Percentiles rank a stretch among this genome's conserved stretches.
These are phyloP conservation scores for Vaccinium myrtillus DNA, from an alignment of 148 eudicot species.

Conservation along the genomic window DNA sequence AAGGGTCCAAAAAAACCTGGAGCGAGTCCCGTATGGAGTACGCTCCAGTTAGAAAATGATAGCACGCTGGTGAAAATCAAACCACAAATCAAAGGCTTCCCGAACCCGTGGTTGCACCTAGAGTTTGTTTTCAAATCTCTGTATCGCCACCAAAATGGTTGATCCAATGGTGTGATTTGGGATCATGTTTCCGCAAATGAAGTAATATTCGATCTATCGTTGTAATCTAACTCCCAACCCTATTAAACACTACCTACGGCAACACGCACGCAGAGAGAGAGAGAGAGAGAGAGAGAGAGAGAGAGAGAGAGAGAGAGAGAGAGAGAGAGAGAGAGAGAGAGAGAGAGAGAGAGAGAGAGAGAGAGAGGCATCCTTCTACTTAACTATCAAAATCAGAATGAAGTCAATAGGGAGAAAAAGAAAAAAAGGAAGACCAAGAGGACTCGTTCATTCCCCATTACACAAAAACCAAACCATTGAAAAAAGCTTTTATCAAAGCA, in stretches of 20 bases:
- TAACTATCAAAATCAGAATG: not conserved
- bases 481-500: slow-evolving; percentile 1
- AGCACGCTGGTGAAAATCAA: not conserved
- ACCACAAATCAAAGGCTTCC: not conserved
- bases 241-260: too few species aligned
- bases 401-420: not conserved
- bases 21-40: not conserved
- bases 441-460: not conserved
- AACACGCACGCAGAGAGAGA: too few species aligned
- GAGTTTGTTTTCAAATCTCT: not conserved
- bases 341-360: too few species aligned
- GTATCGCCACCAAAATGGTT: not conserved
- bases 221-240: too few species aligned
- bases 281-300: too few species aligned
- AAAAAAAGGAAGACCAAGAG: not conserved
- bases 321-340: too few species aligned
- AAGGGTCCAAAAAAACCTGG: not conserved
- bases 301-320: too few species aligned
- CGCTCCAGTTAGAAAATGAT: not conserved
- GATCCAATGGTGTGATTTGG: not conserved
- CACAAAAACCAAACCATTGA: not conserved
- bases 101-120: not conserved
- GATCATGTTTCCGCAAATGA: not conserved
- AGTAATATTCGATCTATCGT: too few species aligned
- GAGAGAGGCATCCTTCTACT: too few species aligned